Base-by-base conservation (phyloP, 495 filamentous ascomycete genomes). In the Lophium mytilinum region DNA sequence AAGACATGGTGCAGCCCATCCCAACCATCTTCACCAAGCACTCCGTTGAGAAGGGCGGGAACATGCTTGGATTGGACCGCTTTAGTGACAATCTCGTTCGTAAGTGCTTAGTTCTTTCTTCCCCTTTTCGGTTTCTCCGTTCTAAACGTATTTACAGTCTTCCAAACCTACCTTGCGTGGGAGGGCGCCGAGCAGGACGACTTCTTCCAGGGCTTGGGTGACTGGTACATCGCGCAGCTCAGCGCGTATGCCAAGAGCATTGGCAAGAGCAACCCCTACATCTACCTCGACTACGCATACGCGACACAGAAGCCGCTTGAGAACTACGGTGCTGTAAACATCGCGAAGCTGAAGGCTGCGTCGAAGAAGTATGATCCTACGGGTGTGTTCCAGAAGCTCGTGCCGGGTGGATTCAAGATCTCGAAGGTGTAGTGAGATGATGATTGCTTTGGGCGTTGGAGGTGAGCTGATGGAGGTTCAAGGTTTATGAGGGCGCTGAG, bases 261-360 rank as follows among this genome's bases (percentile, higher is more conserved):
- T 41, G 39, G 39, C 11, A 41, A 12, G 4, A 4, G 17, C 19
- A 12, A n/a, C 19, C 45, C 45, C 3, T 49, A n/a, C 11, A 19
- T 49, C 35, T 62, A 62, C 52, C 37, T 62, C 35, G 52, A 52
- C 19, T 47, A 65, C 42, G 45, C 55, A 12, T 57, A 54, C 2
- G 5, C 24, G 17, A 55, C 41, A 4, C 45, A 49, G 45, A 24
- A 49, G 11, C 45, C 45, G 19, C 17, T 49, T 2, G 45, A 12
- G 19, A 49, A 14, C 18, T 49, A 49, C 11, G 18, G 18, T 4
- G 12, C 17, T 21, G 45, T 12, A 14, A 49, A 49, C 19, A 12
- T 49, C 12, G 14, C 12, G 18, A 49, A 34, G 24, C 2, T 49
- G 1, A 49, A 49, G 24, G 45, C 12, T 49, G 19, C 19, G 11